Conservation (phyloP, 805 yeast species). For the Candida ipomoeae region DNA sequence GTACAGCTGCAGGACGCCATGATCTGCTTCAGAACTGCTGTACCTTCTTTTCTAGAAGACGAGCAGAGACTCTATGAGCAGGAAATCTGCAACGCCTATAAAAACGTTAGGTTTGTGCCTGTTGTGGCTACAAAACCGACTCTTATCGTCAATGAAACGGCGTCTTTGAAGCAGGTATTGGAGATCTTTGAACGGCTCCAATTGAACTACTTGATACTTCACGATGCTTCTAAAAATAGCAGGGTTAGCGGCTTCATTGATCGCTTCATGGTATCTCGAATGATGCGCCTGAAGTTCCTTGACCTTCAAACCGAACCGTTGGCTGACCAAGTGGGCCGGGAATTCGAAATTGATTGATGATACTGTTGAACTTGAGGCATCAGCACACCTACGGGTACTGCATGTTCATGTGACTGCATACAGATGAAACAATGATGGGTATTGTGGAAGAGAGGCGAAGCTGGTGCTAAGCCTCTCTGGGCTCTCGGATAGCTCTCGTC, state of each 20-base stretch:
- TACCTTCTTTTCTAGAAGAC: slow-evolving; percentile 6
- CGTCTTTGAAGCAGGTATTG: slow-evolving; percentile 30
- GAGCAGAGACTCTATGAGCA: slow-evolving; percentile 8
- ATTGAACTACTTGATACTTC: slow-evolving; percentile 32
- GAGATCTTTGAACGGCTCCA: slow-evolving; percentile 38
- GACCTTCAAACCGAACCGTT: slow-evolving; percentile 6
- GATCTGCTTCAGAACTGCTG: slow-evolving; percentile 10
- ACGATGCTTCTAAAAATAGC: slow-evolving; percentile 15
- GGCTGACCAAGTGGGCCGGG: slow-evolving; percentile 10
- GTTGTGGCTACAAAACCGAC: slow-evolving; percentile 15
- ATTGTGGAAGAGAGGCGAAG: too few relatives aligned
- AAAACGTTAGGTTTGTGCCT: slow-evolving; percentile 6
- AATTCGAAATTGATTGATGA: slow-evolving; percentile 22
- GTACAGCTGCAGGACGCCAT: slow-evolving; percentile 11
- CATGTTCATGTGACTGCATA: too few relatives aligned
- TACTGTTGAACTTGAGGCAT: too few relatives aligned
- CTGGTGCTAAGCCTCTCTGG: too few relatives aligned
- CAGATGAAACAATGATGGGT: too few relatives aligned
- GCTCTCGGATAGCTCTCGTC: too few relatives aligned
- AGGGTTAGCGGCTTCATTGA: slow-evolving; percentile 36
- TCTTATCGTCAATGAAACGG: slow-evolving; percentile 26
- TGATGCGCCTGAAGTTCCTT: slow-evolving; percentile 26
- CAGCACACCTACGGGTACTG: too few relatives aligned
- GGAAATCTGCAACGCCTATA: neutral
- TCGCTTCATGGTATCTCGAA: slow-evolving; percentile 29